phyloP scores from a whole-genome alignment of 2,329 filamentous ascomycete species.

The Hortaea werneckii region DNA sequence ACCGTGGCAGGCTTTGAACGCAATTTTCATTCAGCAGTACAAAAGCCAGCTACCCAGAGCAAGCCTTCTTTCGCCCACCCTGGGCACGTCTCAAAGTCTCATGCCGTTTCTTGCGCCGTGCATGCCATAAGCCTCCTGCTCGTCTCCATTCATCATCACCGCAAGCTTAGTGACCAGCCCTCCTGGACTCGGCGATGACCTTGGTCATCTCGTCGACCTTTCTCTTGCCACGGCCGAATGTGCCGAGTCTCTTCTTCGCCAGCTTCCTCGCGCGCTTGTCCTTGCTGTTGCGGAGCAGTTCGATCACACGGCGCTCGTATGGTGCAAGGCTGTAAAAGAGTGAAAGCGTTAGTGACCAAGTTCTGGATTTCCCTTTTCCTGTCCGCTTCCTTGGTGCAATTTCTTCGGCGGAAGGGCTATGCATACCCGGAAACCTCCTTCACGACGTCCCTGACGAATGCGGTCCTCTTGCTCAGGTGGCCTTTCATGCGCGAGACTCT shows the following conservation, averaged over 20 bases:
- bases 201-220: conserved; percentile 99
- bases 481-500: conserved; percentile 69
- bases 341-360: not conserved
- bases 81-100: not conserved
- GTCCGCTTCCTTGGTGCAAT: not conserved
- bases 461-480: conserved; percentile 90
- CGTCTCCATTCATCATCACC: not conserved
- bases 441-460: conserved; percentile 93
- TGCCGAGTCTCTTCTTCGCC: conserved; percentile 99
- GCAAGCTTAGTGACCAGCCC: conserved; percentile 54
- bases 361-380: conserved; percentile 3
- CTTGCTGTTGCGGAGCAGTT: conserved; percentile 97
- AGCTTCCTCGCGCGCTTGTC: conserved; percentile 99
- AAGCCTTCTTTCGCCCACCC: not conserved
- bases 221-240: conserved; percentile 95
- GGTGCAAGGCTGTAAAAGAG: conserved; percentile 30
- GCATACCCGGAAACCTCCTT: conserved; percentile 93
- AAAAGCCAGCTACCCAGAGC: not conserved
- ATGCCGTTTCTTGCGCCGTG: conserved; percentile 1
- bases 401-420: not conserved
- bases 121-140: not conserved
- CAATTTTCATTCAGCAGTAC: not conserved
- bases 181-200: conserved; percentile 93
- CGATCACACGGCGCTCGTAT: conserved; percentile 95
- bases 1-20: not conserved